These are phyloP conservation scores for Calonectria pauciramosa DNA, from an alignment of 2,329 filamentous ascomycete species.

Conservation along the genomic window DNA sequence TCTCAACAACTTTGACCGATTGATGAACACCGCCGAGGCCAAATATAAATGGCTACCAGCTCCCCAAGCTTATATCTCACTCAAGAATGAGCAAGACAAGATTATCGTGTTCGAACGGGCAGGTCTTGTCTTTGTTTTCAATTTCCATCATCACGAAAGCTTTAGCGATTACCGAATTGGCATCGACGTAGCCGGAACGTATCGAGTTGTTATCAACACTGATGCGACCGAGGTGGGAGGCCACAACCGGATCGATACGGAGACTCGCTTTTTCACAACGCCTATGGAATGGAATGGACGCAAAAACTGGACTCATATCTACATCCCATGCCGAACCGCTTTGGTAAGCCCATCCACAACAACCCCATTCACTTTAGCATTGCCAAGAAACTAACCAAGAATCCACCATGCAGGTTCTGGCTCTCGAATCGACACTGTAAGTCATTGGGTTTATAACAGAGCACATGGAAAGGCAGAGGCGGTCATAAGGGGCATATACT, in stretches of 20 bases:
- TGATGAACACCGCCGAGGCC: conserved; percentile 89
- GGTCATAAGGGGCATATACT: background rate
- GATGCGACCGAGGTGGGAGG: conserved; percentile 86
- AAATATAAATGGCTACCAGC: conserved; percentile 93
- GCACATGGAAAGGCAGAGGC: background rate
- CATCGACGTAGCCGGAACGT: conserved; percentile 86
- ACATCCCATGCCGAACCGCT: conserved; percentile 86
- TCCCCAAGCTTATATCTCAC: conserved; percentile 88
- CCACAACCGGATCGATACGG: conserved; percentile 80
- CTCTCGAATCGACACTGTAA: conserved; percentile 54
- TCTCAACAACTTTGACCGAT: conserved; percentile 92
- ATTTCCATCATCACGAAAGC: conserved; percentile 89
- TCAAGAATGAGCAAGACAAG: conserved; percentile 96
- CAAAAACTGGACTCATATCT: conserved; percentile 92
- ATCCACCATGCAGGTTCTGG: conserved; percentile 61
- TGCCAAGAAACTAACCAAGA: conserved; percentile 17
- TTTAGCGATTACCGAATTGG: conserved; percentile 95
- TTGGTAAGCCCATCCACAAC: conserved; percentile 70
- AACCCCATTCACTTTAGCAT: background rate
- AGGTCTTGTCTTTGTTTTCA: conserved; percentile 93
- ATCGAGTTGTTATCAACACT: conserved; percentile 86
- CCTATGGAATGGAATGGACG: conserved; percentile 90
- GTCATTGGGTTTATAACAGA: background rate
- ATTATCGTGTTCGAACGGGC: conserved; percentile 95
- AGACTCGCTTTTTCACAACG: conserved; percentile 93